Percentiles rank a stretch among this genome's conserved stretches.
phyloP scores from a whole-genome alignment of 495 filamentous ascomycete species.

The Neurospora sp. region DNA sequence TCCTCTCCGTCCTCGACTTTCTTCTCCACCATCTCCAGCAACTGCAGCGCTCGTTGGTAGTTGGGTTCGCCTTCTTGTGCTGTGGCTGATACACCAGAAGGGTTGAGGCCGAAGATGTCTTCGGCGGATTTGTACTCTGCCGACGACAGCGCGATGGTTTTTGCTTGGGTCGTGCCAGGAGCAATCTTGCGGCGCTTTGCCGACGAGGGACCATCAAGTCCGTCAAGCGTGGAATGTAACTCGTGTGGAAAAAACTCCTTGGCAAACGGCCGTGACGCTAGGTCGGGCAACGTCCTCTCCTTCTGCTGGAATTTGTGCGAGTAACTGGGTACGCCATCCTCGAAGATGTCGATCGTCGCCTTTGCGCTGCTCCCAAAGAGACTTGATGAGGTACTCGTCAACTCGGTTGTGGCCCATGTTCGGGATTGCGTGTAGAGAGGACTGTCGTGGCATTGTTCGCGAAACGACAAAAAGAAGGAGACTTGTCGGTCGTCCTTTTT shows the following conservation, averaged over 20 bases:
- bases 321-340: slow-evolving; percentile 36
- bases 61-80: slow-evolving; percentile 6
- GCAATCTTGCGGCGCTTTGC: slow-evolving; percentile 16
- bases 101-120: slow-evolving; percentile 15
- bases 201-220: slow-evolving; percentile 21
- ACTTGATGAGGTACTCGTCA: not conserved
- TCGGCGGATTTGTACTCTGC: slow-evolving; percentile 16
- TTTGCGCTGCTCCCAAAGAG: slow-evolving; percentile 9
- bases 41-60: slow-evolving; percentile 24
- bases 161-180: slow-evolving; percentile 3
- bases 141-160: slow-evolving; percentile 21
- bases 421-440: slow-evolving; percentile 40
- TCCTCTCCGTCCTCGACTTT: slow-evolving; percentile 32
- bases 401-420: not conserved
- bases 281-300: slow-evolving; percentile 37
- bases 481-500: slow-evolving; percentile 33
- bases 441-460: slow-evolving; percentile 34
- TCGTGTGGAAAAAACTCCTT: slow-evolving; percentile 43
- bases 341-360: slow-evolving; percentile 42
- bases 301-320: slow-evolving; percentile 34
- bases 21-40: slow-evolving; percentile 26
- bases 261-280: slow-evolving; percentile 30
- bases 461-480: slow-evolving; percentile 35
- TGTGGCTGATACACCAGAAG: not conserved
- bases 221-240: slow-evolving; percentile 40